Base-by-base conservation (phyloP, 805 yeast species). In the Metschnikowia continentalis region DNA sequence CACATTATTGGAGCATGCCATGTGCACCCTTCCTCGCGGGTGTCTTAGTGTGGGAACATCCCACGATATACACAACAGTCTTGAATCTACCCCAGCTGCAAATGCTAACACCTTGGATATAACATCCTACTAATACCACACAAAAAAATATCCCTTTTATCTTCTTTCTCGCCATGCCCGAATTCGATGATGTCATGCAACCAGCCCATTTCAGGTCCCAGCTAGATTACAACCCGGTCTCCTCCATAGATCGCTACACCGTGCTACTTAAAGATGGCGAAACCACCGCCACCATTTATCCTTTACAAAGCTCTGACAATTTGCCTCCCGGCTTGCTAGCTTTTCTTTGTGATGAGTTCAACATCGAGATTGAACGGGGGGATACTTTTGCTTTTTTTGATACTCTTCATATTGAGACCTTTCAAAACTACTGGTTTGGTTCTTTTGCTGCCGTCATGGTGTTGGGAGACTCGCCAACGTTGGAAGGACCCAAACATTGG, bases 281-380 rank as follows among this genome's bases (percentile, higher is more conserved):
- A 57, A 90, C 97, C 1, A 82, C 91, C 0, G 97, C 97, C 1
- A 91, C 97, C 3, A 84, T 94, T 52, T 90, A 89, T 63, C 98
- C 99, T 3, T 80, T 92, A 13, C 77, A 82, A 51, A 78, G 81
- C 30, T 75, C 83, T 0, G 77, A 77, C 23, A 82, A 83, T 50
- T 71, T 92, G 11, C 98, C 98, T 0, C 79, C 81, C 1, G 92
- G 90, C 0, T 72, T 92, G 26, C 66, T 90, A 37, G 86, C 87
- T 17, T 91, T 92, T 62, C 66, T 92, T 39, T 82, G 92, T 54
- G 97, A 91, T 64, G 98, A 94, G 68, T 88, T 88, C 70, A 92
- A 92, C 67, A 86, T 87, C 83, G 99, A 92, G 65, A 82, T 92
- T 22, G 91, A 85, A 54, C 76, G 89, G 41, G 97, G 97, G 35